Conservation (phyloP, 495 filamentous ascomycete species). For the Hyaloscypha variabilis region DNA sequence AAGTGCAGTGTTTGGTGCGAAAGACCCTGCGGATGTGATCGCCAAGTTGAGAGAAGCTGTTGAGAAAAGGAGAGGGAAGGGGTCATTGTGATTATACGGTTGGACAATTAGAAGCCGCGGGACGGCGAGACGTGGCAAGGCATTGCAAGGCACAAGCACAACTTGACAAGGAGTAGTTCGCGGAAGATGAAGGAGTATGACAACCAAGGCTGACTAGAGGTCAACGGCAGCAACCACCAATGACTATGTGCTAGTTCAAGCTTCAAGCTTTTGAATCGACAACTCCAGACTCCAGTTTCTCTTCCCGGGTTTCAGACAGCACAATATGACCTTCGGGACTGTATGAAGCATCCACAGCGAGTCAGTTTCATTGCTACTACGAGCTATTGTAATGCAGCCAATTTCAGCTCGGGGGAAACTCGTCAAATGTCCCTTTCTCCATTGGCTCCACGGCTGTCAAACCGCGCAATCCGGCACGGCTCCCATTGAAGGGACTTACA, state of each 20-base stretch:
- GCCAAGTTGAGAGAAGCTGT: constrained; percentile 76
- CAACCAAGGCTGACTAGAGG: neutral
- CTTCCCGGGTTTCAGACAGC: no score
- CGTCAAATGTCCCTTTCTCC: neutral
- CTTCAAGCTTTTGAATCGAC: neutral
- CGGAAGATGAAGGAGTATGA: neutral
- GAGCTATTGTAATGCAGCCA: neutral
- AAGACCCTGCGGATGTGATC: constrained; percentile 86
- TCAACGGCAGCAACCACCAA: neutral
- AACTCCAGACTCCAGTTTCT: neutral
- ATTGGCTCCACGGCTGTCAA: neutral
- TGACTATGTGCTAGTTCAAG: neutral
- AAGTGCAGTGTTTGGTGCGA: constrained; percentile 93
- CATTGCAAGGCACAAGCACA: neutral
- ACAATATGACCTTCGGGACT: no score
- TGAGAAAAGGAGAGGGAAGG: constrained; percentile 52
- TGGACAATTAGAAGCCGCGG: no score
- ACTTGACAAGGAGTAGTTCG: neutral
- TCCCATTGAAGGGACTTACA: constrained; percentile 18
- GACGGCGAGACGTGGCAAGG: no score
- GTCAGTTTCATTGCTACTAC: neutral
- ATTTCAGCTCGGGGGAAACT: neutral
- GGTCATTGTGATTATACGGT: constrained; percentile 15
- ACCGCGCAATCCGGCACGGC: constrained; percentile 11
- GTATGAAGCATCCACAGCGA: no score